A percentile compares a stretch with the other conserved stretches of the same genome.
These are phyloP conservation scores for Pythium aquatile DNA, from an alignment of 352 stramenopile genomes.

Conservation along the genomic window DNA sequence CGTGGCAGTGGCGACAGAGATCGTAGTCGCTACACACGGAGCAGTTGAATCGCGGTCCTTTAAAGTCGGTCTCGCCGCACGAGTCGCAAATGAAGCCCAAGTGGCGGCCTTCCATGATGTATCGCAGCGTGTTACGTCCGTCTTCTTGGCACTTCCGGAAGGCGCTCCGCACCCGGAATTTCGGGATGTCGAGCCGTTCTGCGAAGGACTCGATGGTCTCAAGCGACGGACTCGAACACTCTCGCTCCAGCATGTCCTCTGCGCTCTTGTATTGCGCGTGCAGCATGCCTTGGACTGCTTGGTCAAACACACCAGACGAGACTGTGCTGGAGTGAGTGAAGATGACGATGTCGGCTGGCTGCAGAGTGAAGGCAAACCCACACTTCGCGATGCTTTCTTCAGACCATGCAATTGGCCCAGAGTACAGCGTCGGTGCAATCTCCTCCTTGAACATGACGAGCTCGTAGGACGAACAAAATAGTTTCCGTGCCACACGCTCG, in stretches of 20 bases:
- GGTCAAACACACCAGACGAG: slow-evolving; percentile 28
- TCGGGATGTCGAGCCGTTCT: slow-evolving; percentile 73
- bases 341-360: slow-evolving; percentile 64
- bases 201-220: slow-evolving; percentile 59
- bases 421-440: slow-evolving; percentile 62
- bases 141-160: slow-evolving; percentile 81
- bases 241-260: slow-evolving; percentile 31
- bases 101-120: slow-evolving; percentile 82
- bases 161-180: slow-evolving; percentile 76
- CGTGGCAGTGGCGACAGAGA: slow-evolving; percentile 58
- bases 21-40: slow-evolving; percentile 77
- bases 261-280: slow-evolving; percentile 41
- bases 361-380: slow-evolving; percentile 26
- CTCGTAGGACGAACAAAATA: slow-evolving; percentile 43
- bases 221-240: slow-evolving; percentile 40
- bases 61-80: slow-evolving; percentile 80
- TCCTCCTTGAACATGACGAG: slow-evolving; percentile 74
- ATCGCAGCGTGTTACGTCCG: slow-evolving; percentile 54
- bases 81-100: slow-evolving; percentile 83
- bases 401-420: slow-evolving; percentile 41
- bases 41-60: slow-evolving; percentile 72
- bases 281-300: slow-evolving; percentile 35
- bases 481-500: slow-evolving; percentile 40
- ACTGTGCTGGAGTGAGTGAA: slow-evolving; percentile 32
- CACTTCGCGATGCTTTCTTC: slow-evolving; percentile 18